Evolutionary conservation across 2,329 filamentous ascomycete species (phyloP).

Genomic region (Arthrobotrys pseudoclavata): DNA sequence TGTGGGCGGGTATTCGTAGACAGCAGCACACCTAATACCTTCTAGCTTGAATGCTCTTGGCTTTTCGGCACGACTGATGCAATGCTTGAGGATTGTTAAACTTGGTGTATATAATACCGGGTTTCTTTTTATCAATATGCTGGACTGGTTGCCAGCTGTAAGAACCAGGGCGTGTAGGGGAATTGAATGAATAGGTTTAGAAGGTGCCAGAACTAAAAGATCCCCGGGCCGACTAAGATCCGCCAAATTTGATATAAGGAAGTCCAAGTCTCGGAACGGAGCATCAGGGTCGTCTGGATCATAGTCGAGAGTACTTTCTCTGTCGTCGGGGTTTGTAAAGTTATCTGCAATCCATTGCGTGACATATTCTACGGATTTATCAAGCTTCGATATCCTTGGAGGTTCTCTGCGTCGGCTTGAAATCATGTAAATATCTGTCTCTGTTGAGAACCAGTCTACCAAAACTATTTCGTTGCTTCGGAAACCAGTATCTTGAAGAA

Average conservation of each 20-base stretch:
- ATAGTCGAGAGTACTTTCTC: neutral
- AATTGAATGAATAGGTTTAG: conserved; percentile 1
- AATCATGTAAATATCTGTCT: neutral
- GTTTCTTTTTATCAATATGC: conserved; percentile 6
- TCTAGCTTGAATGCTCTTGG: neutral
- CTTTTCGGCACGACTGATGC: neutral
- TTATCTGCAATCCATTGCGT: neutral
- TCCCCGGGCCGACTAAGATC: neutral
- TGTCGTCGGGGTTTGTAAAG: neutral
- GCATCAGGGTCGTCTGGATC: neutral
- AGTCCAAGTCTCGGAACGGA: conserved; percentile 15
- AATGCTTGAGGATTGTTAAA: conserved; percentile 11
- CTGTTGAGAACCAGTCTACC: conserved; percentile 9
- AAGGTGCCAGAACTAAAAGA: conserved; percentile 1
- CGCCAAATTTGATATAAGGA: neutral
- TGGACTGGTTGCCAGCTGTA: neutral
- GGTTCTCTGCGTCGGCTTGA: neutral
- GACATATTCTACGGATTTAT: neutral
- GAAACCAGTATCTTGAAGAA: neutral
- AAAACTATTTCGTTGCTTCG: neutral
- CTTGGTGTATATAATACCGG: conserved; percentile 10
- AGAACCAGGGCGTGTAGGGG: neutral
- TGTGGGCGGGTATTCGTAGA: conserved; percentile 13
- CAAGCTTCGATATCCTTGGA: neutral
- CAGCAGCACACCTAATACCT: conserved; percentile 6